Base-by-base conservation (phyloP, 202 grass and related monocot species). In the Carex sylvatica region DNA sequence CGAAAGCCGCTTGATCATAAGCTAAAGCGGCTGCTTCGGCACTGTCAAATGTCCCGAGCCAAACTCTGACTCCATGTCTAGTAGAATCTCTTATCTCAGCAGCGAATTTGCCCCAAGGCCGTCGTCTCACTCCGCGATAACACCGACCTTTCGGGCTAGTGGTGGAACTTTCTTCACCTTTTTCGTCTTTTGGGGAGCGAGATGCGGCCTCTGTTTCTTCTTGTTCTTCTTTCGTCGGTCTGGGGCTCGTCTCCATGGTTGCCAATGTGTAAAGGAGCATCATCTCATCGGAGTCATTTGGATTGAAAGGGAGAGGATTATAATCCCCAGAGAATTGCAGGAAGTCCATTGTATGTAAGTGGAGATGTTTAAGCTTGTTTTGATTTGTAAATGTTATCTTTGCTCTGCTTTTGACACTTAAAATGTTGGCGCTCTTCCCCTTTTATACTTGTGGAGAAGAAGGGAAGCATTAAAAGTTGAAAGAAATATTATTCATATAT, bases 51-150 rank as follows among this genome's bases (percentile, higher is more conserved):
- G 92, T 92, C 61, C 92, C 92, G 16, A 94, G 88, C 90, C 92
- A 94, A 20, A 84, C 73, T 82, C 93, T 90, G 22, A 87, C 33
- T 59, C 93, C 90, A 33, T 87, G 84, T 64, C 88, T 86, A 44
- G 89, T 88, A 0, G 93, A 89, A 82, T 95, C 93, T 1, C 90
- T 84, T 88, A 95, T 95, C 86, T 95, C 93, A 2, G 93, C 88
- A 0, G 88, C 86, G 74, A 88, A 95, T 81, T 92, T 95, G 38
- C 93, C 90, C 86, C 84, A 92, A 55, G 88, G 93, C 28, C 93
- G 82, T 68, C 83, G 84, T 58, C 93, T 49, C 82, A 95, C 93
- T 30, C 93, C 93, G 40, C 92, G 89, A 82, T 91, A 94, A 59
- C 62, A 82, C 61, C 62, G 35, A 15, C 42, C 61, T 54, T 82